Percentiles rank a stretch among this genome's conserved stretches.
phyloP scores from a whole-genome alignment of 2,329 filamentous ascomycete genomes.

The Xylariales sp. region DNA sequence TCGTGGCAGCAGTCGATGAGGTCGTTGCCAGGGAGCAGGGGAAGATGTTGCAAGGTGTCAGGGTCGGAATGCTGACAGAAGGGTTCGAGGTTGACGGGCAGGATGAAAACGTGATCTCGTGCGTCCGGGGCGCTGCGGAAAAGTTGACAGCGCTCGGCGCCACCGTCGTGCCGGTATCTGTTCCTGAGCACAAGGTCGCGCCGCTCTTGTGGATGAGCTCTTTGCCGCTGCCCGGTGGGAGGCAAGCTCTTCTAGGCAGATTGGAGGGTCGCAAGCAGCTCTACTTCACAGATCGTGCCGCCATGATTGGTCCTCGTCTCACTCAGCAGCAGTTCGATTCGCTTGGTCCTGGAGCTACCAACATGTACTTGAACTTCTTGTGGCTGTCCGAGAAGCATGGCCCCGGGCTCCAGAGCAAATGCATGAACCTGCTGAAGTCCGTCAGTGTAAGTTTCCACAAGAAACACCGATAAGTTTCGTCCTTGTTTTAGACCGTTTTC shows the following conservation, averaged over 20 bases:
- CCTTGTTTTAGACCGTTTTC: too few relatives aligned
- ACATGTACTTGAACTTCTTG: constrained; percentile 17
- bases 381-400: constrained; percentile 19
- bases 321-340: constrained; percentile 21
- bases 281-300: constrained; percentile 3
- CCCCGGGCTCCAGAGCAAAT: constrained; percentile 15
- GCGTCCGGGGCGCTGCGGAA: constrained; percentile 19
- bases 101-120: constrained; percentile 17
- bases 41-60: constrained; percentile 13
- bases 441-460: constrained; percentile 12
- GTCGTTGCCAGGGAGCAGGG: constrained; percentile 6
- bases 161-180: constrained; percentile 19
- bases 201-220: constrained; percentile 12
- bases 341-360: constrained; percentile 18
- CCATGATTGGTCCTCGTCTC: constrained; percentile 5
- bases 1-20: constrained; percentile 1
- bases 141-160: constrained; percentile 22
- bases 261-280: background rate
- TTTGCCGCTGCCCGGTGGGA: constrained; percentile 5
- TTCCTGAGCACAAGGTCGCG: constrained; percentile 22
- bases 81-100: constrained; percentile 19
- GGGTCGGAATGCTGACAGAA: constrained; percentile 24
- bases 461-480: too few relatives aligned
- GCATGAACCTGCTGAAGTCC: constrained; percentile 17
- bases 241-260: constrained; percentile 2